Percentiles rank a stretch among this genome's conserved stretches.
phyloP scores from a whole-genome alignment of 176 grass and related monocot species.

The Raddia distichophylla region DNA sequence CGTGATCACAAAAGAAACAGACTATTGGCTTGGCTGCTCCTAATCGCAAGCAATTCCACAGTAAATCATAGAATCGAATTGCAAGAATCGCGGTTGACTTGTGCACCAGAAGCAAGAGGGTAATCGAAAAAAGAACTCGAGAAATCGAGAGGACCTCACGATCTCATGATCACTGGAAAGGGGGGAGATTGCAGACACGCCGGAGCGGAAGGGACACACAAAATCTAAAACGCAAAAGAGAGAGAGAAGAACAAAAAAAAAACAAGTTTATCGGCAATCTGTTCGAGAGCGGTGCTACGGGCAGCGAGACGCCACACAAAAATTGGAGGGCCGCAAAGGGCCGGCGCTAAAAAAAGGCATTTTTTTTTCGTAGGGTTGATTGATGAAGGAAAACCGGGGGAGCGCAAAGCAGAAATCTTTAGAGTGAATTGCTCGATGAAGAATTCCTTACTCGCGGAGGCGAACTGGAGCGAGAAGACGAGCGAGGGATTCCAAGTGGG shows the following conservation, averaged over 20 bases:
- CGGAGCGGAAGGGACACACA: background rate
- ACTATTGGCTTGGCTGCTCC: background rate
- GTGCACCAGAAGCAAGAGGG: background rate
- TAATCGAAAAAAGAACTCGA: background rate
- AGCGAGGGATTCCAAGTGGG: too few relatives aligned
- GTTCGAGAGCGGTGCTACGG: background rate
- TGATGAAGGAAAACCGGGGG: background rate
- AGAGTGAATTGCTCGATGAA: too few relatives aligned
- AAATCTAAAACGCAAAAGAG: background rate
- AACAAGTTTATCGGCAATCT: background rate
- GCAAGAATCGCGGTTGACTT: background rate
- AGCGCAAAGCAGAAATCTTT: too few relatives aligned
- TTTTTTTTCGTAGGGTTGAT: background rate
- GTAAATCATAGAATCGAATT: background rate
- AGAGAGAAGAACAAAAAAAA: background rate
- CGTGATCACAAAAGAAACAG: background rate
- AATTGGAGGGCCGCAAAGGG: slow-evolving; percentile 23
- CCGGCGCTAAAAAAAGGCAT: slow-evolving; percentile 25
- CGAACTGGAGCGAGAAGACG: too few relatives aligned
- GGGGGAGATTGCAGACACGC: background rate
- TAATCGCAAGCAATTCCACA: background rate
- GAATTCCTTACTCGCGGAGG: too few relatives aligned
- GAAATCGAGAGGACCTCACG: slow-evolving; percentile 4
- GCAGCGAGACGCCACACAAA: background rate
- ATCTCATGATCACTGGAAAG: background rate